These are phyloP conservation scores for Orbilia blumenaviensis DNA, from an alignment of 2,329 filamentous ascomycete genomes.

Conservation along the genomic window DNA sequence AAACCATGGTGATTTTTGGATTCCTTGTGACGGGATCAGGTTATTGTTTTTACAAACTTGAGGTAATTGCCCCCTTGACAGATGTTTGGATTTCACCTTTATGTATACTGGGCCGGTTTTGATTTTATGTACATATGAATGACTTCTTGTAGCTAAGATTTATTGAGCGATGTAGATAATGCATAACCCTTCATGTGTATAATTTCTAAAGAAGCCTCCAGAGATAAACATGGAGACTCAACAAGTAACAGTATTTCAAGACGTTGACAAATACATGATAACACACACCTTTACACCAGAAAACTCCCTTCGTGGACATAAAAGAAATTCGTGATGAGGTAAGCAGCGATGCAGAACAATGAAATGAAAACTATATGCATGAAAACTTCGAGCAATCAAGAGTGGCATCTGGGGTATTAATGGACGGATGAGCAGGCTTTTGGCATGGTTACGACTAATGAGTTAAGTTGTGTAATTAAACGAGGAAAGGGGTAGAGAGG, in stretches of 20 bases:
- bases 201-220: too few species aligned
- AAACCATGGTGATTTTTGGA: slow-evolving; percentile 54
- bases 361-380: background rate
- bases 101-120: background rate
- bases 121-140: slow-evolving; percentile 6
- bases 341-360: background rate
- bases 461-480: too few species aligned
- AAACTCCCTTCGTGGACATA: background rate
- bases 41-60: background rate
- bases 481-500: background rate
- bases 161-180: background rate
- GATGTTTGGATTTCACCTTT: too few species aligned
- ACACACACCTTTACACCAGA: background rate
- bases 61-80: too few species aligned
- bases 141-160: background rate
- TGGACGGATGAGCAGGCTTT: background rate
- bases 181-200: background rate
- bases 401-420: too few species aligned
- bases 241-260: background rate
- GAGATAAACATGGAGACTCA: background rate
- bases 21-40: background rate
- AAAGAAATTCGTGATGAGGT: background rate
- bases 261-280: background rate
- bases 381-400: background rate
- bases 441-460: background rate